Conservation (phyloP, 768 basidiomycete species). For the Russula sp. region DNA sequence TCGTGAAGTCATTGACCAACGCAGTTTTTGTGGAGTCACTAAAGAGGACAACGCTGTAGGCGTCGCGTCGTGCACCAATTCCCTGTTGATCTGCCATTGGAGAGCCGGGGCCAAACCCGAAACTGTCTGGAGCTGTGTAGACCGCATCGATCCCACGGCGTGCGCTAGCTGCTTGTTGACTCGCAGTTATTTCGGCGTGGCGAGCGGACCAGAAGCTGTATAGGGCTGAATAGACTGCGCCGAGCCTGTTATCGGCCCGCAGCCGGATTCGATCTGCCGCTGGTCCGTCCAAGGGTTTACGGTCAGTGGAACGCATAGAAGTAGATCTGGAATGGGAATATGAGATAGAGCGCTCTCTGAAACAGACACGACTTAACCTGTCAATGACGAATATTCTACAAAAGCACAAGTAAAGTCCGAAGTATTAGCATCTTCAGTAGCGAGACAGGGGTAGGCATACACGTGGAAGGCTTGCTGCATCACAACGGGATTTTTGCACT, state of each 20-base stretch:
- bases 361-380: neutral
- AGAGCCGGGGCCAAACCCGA: too few relatives aligned
- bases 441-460: too few relatives aligned
- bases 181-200: slow-evolving; percentile 32
- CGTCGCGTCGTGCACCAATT: slow-evolving; percentile 36
- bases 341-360: neutral
- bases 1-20: slow-evolving; percentile 42
- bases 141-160: too few relatives aligned
- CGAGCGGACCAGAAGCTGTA: slow-evolving; percentile 38
- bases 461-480: too few relatives aligned
- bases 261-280: slow-evolving; percentile 33
- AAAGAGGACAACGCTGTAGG: slow-evolving; percentile 55
- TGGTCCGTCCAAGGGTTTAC: slow-evolving; percentile 41
- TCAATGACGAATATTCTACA: too few relatives aligned
- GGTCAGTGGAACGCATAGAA: slow-evolving; percentile 23
- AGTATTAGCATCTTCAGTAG: too few relatives aligned
- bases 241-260: neutral
- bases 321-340: slow-evolving; percentile 35
- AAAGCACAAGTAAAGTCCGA: too few relatives aligned
- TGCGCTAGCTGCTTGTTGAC: slow-evolving; percentile 19
- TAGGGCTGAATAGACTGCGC: too few relatives aligned
- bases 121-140: too few relatives aligned
- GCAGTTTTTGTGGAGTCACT: slow-evolving; percentile 25
- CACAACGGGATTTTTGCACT: too few relatives aligned
- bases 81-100: too few relatives aligned